Evolutionary conservation across 2,329 filamentous ascomycete genomes (phyloP).

Genomic region (Phoma sp.): DNA sequence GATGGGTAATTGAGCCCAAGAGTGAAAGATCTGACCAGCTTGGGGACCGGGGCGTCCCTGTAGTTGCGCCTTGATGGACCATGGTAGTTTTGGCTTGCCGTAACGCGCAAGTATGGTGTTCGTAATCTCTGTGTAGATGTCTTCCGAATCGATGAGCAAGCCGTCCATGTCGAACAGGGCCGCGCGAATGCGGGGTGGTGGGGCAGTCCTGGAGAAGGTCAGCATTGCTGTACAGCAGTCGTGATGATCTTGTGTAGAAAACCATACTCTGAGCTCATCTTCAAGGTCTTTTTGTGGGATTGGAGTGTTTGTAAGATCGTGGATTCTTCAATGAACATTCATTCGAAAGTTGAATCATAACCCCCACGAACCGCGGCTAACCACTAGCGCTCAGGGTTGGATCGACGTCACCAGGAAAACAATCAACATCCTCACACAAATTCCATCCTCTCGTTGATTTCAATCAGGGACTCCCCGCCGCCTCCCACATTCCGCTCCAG

Average conservation of each 20-base stretch:
- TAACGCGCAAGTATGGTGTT: conserved; percentile 83
- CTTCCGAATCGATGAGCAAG: conserved; percentile 91
- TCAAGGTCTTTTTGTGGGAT: neutral
- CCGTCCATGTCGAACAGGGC: conserved; percentile 99
- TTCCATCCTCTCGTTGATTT: neutral
- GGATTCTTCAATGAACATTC: neutral
- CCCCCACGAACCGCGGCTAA: conserved; percentile 31
- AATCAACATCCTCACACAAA: conserved; percentile 17
- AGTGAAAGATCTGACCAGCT: conserved; percentile 70
- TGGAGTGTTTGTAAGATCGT: neutral
- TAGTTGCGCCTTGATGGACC: conserved; percentile 91
- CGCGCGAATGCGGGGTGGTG: conserved; percentile 77
- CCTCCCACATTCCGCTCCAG: neutral
- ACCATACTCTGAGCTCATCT: conserved; percentile 27
- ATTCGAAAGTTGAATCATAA: conserved; percentile 20
- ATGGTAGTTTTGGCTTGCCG: conserved; percentile 76
- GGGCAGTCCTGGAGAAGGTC: conserved; percentile 18
- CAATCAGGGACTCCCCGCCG: neutral
- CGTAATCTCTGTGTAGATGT: conserved; percentile 82
- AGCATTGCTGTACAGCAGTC: conserved; percentile 1
- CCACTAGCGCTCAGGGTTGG: conserved; percentile 16
- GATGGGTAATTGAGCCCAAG: conserved; percentile 89
- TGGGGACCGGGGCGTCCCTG: conserved; percentile 69
- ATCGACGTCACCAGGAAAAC: conserved; percentile 34
- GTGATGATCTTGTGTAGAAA: neutral